Percentiles rank a stretch among this genome's conserved stretches.
Evolutionary conservation across 2,329 filamentous ascomycete genomes (phyloP).

Genomic region (Fusarium piperis): DNA sequence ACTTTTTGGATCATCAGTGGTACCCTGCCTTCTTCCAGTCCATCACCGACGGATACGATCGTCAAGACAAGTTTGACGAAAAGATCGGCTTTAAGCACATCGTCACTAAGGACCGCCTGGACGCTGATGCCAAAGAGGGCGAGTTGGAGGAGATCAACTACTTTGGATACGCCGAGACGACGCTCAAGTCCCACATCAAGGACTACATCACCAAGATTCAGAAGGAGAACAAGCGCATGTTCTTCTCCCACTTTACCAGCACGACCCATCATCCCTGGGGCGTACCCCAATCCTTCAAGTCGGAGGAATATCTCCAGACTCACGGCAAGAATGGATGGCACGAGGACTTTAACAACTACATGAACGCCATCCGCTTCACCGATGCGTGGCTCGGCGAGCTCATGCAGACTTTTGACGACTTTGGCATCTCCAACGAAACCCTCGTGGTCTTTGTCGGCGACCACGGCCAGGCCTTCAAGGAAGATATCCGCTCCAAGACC

Average conservation of each 20-base stretch:
- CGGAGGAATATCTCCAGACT: slow-evolving; percentile 23
- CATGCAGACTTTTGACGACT: slow-evolving; percentile 44
- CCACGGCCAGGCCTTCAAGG: slow-evolving; percentile 48
- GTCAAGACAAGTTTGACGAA: slow-evolving; percentile 46
- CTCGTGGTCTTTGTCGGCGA: slow-evolving; percentile 48
- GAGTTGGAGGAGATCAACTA: slow-evolving; percentile 45
- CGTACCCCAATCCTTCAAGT: slow-evolving; percentile 30
- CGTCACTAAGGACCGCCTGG: slow-evolving; percentile 43
- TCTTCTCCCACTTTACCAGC: slow-evolving; percentile 50
- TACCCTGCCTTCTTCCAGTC: slow-evolving; percentile 49
- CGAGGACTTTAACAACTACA: slow-evolving; percentile 47
- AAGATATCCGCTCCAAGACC: slow-evolving; percentile 42
- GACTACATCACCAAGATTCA: slow-evolving; percentile 44
- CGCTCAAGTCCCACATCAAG: slow-evolving; percentile 44
- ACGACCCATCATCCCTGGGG: slow-evolving; percentile 49
- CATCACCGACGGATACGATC: slow-evolving; percentile 49
- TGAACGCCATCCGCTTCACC: slow-evolving; percentile 47
- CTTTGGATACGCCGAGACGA: slow-evolving; percentile 48
- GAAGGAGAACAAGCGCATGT: slow-evolving; percentile 46
- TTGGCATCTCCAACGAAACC: slow-evolving; percentile 47
- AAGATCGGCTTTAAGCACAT: slow-evolving; percentile 46
- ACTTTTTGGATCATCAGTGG: slow-evolving; percentile 47
- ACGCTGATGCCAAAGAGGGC: slow-evolving; percentile 22
- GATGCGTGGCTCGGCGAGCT: slow-evolving; percentile 48
- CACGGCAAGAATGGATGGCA: slow-evolving; percentile 41